Conservation (phyloP, 1,139 yeast genomes). For the Geotrichum macrosporum region DNA sequence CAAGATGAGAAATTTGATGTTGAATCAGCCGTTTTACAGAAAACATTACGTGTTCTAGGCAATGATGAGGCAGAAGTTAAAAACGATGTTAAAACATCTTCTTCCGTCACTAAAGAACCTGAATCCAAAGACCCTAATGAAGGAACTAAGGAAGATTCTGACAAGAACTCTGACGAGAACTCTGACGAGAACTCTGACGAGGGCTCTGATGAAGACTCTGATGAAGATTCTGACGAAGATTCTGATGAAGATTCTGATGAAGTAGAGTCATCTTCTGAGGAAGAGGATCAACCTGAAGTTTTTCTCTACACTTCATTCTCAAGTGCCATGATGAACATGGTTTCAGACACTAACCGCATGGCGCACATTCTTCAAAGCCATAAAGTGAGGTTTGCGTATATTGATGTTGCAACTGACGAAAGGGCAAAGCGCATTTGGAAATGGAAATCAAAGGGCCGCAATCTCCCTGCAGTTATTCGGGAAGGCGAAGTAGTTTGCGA, state of each 20-base stretch:
- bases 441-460: conserved; percentile 60
- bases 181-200: conserved; percentile 19
- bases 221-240: not conserved
- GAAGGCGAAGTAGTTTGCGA: conserved; percentile 65
- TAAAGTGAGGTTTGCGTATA: conserved; percentile 15
- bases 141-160: not conserved
- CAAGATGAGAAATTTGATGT: too few species aligned
- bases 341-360: conserved; percentile 74
- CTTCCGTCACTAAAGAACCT: too few species aligned
- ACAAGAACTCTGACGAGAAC: conserved; percentile 19
- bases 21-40: too few species aligned
- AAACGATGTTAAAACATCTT: too few species aligned
- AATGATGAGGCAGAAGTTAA: too few species aligned
- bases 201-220: conserved; percentile 1
- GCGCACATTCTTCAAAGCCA: conserved; percentile 41
- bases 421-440: conserved; percentile 18
- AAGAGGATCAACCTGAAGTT: conserved; percentile 22
- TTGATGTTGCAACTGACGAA: conserved; percentile 20
- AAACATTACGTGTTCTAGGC: too few species aligned
- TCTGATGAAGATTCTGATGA: conserved; percentile 2
- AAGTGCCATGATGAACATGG: conserved; percentile 36
- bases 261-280: too few species aligned
- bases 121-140: conserved; percentile 3
- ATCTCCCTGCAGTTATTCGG: conserved; percentile 86
- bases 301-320: conserved; percentile 19